Conservation (phyloP, 2,329 filamentous ascomycete species). For the Colletotrichum godetiae region DNA sequence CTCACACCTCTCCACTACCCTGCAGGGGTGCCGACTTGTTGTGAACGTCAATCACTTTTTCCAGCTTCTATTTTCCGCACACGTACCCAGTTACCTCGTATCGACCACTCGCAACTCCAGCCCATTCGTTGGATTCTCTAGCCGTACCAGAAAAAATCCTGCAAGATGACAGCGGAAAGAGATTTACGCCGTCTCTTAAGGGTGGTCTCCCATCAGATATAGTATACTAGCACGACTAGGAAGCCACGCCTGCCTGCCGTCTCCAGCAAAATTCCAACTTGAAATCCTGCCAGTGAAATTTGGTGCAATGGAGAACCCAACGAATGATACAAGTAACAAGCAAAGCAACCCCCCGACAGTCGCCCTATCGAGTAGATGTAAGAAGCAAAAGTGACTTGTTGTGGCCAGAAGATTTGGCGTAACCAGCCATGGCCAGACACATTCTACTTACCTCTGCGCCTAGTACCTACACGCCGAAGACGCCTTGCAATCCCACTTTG, state of each 20-base stretch:
- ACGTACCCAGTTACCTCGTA: conserved; percentile 23
- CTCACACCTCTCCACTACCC: conserved; percentile 20
- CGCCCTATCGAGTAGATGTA: neutral
- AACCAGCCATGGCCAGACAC: neutral
- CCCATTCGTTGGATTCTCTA: neutral
- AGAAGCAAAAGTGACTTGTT: neutral
- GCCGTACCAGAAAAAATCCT: neutral
- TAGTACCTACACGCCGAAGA: neutral
- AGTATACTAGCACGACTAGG: neutral
- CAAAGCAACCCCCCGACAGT: neutral
- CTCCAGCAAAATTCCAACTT: neutral
- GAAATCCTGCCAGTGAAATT: neutral
- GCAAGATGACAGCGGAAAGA: neutral
- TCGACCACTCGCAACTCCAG: neutral
- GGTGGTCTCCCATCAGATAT: neutral
- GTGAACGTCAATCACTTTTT: conserved; percentile 11
- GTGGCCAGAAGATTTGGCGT: neutral
- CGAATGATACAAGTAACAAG: conserved; percentile 9
- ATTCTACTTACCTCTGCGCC: neutral
- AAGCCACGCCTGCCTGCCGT: conserved; percentile 7
- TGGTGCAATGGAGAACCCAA: neutral
- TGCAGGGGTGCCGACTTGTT: neutral
- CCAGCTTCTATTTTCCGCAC: conserved; percentile 12
- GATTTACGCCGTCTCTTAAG: neutral
- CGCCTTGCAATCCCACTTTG: neutral